Base-by-base conservation (phyloP, 495 filamentous ascomycete species). In the Daldinia vernicosa region DNA sequence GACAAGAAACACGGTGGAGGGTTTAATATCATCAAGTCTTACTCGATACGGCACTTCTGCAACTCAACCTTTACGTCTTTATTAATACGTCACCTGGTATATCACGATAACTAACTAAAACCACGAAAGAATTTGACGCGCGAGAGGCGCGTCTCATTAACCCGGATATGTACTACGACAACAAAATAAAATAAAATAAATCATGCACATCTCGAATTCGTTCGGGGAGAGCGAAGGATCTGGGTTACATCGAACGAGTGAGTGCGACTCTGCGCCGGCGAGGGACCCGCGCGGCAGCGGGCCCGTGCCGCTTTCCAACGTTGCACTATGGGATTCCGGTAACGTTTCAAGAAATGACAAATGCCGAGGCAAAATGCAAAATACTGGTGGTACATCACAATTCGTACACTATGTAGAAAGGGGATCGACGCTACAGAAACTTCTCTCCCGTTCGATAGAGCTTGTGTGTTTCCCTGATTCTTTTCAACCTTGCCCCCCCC, bases 351-450 rank as follows among this genome's bases (percentile, higher is more conserved):
- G 30, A 65, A 63, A 39, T 28, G 53, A 56, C 22, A 53, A 28
- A 53, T 30, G 24, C 55, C 51, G 33, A 58, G 12, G 39, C 28
- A 12, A 26, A 37, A 22, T 45, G 39, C n/a, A 43, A 45, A 59
- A 43, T 50, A 22, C 5, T 39, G 32, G 58, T 56, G 57, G 50
- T 51, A 55, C 28, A 39, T 67, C 65, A 67, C 51, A 67, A 61
- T 9, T 52, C 45, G 17, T n/a, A n/a, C n/a, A n/a, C n/a, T n/a
- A n/a, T n/a, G n/a, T 33, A 30, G 15, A 15, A 40, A 66, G 22
- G 54, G 33, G 45, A 4, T 53, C 30, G 28, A 39, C 15, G 33
- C 22, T 30, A 32, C 1, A n/a, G 47, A 39, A 19, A 2, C 9
- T 53, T 63, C 47, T 27, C 32, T 6, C 15, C 15, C 30, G 60